A percentile compares a stretch with the other conserved stretches of the same genome.
phyloP scores from a whole-genome alignment of 441 rosid species.

The Melianthus villosus region DNA sequence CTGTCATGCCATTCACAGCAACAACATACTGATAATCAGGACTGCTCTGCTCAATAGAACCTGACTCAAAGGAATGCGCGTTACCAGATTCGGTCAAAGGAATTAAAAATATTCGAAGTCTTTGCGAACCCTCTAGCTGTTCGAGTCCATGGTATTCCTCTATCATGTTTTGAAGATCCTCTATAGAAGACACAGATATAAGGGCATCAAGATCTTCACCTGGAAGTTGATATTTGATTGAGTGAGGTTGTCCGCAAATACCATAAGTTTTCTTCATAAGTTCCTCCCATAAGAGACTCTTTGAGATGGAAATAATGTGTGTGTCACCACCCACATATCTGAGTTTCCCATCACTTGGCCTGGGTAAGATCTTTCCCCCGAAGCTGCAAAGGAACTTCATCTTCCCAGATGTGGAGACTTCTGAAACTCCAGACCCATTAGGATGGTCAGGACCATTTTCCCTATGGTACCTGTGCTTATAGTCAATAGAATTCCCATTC shows the following conservation, averaged over 20 bases:
- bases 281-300: slow-evolving; percentile 29
- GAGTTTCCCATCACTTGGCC: slow-evolving; percentile 41
- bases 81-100: slow-evolving; percentile 26
- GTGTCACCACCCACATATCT: slow-evolving; percentile 52
- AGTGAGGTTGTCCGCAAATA: slow-evolving; percentile 29
- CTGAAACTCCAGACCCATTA: slow-evolving; percentile 16
- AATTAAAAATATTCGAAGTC: slow-evolving; percentile 35
- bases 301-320: slow-evolving; percentile 27
- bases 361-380: slow-evolving; percentile 42
- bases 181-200: slow-evolving; percentile 41
- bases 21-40: slow-evolving; percentile 26
- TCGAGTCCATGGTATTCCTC: slow-evolving; percentile 39
- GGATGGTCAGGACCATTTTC: slow-evolving; percentile 19
- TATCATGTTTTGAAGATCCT: slow-evolving; percentile 50
- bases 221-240: slow-evolving; percentile 58
- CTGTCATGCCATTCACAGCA: slow-evolving; percentile 25
- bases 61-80: slow-evolving; percentile 15
- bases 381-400: slow-evolving; percentile 43
- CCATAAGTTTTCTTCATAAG: slow-evolving; percentile 29
- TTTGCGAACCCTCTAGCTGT: slow-evolving; percentile 28
- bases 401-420: slow-evolving; percentile 22
- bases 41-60: slow-evolving; percentile 19
- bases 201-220: slow-evolving; percentile 51
- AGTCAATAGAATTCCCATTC: slow-evolving; percentile 21
- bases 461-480: slow-evolving; percentile 17